Evolutionary conservation across 257 asterid species (phyloP).

Genomic region (Ballota nigra): DNA sequence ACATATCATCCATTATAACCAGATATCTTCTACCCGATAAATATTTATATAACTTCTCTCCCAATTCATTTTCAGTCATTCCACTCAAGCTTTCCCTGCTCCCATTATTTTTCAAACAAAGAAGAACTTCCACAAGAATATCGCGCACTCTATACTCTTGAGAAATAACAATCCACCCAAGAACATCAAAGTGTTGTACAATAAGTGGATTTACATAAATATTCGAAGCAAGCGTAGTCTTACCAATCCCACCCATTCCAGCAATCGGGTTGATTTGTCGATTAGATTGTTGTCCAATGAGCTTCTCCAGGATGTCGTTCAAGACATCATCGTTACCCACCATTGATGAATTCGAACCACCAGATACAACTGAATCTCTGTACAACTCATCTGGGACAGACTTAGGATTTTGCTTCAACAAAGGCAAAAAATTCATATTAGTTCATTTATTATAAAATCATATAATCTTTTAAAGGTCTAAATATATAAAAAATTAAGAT

Average conservation of each 20-base stretch:
- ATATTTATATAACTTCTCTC: neutral
- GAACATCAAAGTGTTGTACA: neutral
- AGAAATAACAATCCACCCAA: neutral
- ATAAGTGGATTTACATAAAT: neutral
- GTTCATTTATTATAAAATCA: too few species aligned
- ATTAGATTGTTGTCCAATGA: neutral
- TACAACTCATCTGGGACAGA: neutral
- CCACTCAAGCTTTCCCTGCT: neutral
- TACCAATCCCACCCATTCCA: neutral
- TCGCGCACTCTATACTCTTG: neutral
- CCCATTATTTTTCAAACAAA: neutral
- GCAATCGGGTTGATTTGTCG: neutral
- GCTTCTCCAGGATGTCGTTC: neutral
- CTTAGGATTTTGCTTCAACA: neutral
- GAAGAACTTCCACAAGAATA: neutral
- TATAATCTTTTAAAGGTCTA: too few species aligned
- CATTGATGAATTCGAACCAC: neutral
- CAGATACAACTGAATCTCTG: neutral
- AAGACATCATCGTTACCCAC: neutral
- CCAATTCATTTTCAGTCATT: neutral
- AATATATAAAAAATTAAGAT: too few species aligned
- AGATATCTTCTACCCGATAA: neutral
- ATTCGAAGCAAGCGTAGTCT: neutral
- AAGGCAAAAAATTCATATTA: too few species aligned
- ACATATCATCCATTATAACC: neutral